Percentiles rank a stretch among this genome's conserved stretches.
Conservation (phyloP, 371 early-diverging fungal genomes). For the Rhizopus sp. region DNA sequence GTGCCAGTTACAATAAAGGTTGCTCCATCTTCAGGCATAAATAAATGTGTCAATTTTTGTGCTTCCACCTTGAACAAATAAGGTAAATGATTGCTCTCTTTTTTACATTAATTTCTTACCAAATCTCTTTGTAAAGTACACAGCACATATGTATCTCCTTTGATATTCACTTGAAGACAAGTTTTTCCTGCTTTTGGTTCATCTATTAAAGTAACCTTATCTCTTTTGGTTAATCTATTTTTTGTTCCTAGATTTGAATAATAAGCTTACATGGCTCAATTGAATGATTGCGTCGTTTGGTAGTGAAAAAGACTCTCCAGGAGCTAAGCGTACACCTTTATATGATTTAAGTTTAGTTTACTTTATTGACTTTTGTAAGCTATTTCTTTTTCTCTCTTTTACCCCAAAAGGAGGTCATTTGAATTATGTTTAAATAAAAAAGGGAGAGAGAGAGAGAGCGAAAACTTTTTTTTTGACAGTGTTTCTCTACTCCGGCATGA, state of each 20-base stretch:
- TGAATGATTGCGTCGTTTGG: conserved; percentile 2
- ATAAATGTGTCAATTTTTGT: conserved; percentile 15
- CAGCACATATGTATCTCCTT: conserved; percentile 12
- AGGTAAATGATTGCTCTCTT: background rate
- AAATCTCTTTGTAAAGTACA: conserved; percentile 18
- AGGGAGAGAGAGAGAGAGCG: too few species aligned
- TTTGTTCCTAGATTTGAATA: conserved; percentile 2
- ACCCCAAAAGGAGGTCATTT: background rate
- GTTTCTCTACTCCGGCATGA: too few species aligned
- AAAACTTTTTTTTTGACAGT: too few species aligned
- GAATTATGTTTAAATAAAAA: background rate
- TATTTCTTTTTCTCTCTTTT: background rate
- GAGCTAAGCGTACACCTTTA: conserved; percentile 7
- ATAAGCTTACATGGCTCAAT: conserved; percentile 11
- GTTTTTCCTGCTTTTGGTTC: conserved; percentile 17
- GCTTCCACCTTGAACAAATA: conserved; percentile 11
- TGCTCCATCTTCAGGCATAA: conserved; percentile 19
- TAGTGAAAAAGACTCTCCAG: conserved; percentile 12
- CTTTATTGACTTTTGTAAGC: background rate
- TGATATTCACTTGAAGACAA: conserved; percentile 9
- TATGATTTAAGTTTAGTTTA: background rate
- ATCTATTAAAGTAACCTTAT: conserved; percentile 10
- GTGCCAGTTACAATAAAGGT: conserved; percentile 11
- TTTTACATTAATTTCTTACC: conserved; percentile 10
- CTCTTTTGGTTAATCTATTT: background rate